Conservation (phyloP, 805 yeast genomes). For the Wilhelminamyces savonicus region DNA sequence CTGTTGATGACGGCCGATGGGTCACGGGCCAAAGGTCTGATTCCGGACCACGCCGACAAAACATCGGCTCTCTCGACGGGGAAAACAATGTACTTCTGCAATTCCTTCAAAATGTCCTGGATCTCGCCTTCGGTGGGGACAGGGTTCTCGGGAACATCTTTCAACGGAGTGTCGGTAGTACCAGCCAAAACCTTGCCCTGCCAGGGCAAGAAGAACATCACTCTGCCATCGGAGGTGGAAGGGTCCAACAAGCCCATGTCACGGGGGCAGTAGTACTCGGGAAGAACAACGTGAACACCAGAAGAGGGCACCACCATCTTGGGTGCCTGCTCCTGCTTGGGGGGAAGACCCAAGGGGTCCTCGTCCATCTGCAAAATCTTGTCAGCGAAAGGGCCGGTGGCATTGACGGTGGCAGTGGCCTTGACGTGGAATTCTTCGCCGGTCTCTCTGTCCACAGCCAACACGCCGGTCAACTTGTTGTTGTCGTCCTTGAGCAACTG, state of each 20-base stretch:
- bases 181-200: conserved; percentile 96
- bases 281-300: conserved; percentile 89
- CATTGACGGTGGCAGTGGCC: conserved; percentile 77
- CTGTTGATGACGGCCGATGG: conserved; percentile 49
- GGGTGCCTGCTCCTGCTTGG: conserved; percentile 45
- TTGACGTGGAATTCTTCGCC: conserved; percentile 54
- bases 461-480: conserved; percentile 66
- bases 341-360: conserved; percentile 58
- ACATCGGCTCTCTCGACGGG: conserved; percentile 88
- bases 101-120: conserved; percentile 76
- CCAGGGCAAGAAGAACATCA: conserved; percentile 96
- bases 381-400: conserved; percentile 94
- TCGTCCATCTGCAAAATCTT: conserved; percentile 80
- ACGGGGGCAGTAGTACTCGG: conserved; percentile 86
- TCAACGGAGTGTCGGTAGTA: conserved; percentile 87
- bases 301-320: conserved; percentile 90
- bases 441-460: conserved; percentile 66
- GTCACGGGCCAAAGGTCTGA: conserved; percentile 89
- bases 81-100: conserved; percentile 84
- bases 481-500: conserved; percentile 61
- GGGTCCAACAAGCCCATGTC: conserved; percentile 89
- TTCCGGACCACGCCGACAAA: conserved; percentile 94
- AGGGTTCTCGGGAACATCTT: conserved; percentile 66
- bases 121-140: conserved; percentile 85
- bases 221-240: conserved; percentile 90